These are phyloP conservation scores for Spencermartinsiella ligniputridi DNA, from an alignment of 1,139 yeast species.

Conservation along the genomic window DNA sequence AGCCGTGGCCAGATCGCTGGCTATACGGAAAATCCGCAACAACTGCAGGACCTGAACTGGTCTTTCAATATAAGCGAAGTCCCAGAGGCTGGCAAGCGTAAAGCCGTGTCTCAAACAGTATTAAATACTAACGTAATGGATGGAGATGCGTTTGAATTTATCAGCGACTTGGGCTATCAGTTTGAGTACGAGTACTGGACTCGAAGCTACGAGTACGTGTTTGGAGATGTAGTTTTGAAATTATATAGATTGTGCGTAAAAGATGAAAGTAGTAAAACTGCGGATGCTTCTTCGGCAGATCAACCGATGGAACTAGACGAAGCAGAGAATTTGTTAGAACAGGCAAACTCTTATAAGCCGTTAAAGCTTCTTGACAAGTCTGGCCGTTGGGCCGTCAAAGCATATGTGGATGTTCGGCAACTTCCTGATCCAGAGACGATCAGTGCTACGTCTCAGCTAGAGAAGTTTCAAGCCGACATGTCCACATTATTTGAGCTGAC, in stretches of 20 bases:
- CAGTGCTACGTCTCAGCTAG: constrained; percentile 59
- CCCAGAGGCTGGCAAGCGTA: constrained; percentile 80
- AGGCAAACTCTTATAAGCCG: constrained; percentile 10
- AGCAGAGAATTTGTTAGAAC: constrained; percentile 11
- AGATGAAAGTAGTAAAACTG: constrained; percentile 18
- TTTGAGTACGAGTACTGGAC: constrained; percentile 62
- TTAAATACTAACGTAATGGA: constrained; percentile 55
- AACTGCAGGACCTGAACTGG: constrained; percentile 41
- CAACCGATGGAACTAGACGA: constrained; percentile 23
- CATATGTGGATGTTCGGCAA: constrained; percentile 63
- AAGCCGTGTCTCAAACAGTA: constrained; percentile 62
- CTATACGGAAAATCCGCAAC: constrained; percentile 12
- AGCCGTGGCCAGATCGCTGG: constrained; percentile 8
- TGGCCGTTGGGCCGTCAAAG: constrained; percentile 57
- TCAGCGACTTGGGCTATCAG: constrained; percentile 69
- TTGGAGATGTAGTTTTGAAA: constrained; percentile 61
- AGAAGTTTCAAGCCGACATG: constrained; percentile 58
- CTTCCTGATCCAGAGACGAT: constrained; percentile 74
- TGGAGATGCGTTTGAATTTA: constrained; percentile 38
- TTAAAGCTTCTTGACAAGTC: constrained; percentile 47
- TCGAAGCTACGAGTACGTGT: constrained; percentile 61
- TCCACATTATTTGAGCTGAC: constrained; percentile 62
- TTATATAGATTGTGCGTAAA: constrained; percentile 46
- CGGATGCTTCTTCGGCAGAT: constrained; percentile 3
- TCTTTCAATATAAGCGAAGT: constrained; percentile 69